Evolutionary conservation across 306 rosid species (phyloP).

Genomic region (Lathyrus oleraceus): DNA sequence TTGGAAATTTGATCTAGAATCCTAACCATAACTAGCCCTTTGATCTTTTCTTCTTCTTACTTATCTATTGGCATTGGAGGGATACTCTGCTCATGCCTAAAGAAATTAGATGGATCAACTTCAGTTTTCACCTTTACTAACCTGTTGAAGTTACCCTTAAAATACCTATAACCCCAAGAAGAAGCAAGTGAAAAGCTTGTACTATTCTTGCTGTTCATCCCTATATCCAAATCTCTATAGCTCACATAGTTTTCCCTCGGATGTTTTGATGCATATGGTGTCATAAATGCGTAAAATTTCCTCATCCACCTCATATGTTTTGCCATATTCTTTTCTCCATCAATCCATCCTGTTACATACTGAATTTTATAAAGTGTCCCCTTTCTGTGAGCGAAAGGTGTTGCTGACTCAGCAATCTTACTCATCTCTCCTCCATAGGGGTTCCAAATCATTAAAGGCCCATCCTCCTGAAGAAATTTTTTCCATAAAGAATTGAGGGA

Average conservation of each 20-base stretch:
- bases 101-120: conserved; percentile 55
- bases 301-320: conserved; percentile 48
- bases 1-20: conserved; percentile 17
- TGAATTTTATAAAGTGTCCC: conserved; percentile 50
- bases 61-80: conserved; percentile 33
- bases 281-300: conserved; percentile 35
- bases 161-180: conserved; percentile 45
- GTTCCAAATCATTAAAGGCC: conserved; percentile 43
- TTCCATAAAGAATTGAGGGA: conserved; percentile 50
- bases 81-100: conserved; percentile 58
- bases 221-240: conserved; percentile 55
- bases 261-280: conserved; percentile 44
- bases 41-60: conserved; percentile 12
- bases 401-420: conserved; percentile 48
- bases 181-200: conserved; percentile 28
- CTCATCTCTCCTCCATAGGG: conserved; percentile 71
- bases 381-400: conserved; percentile 67
- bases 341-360: conserved; percentile 44
- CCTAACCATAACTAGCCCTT: not conserved
- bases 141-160: conserved; percentile 46
- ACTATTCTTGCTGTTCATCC: conserved; percentile 39
- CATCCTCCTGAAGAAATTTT: conserved; percentile 39
- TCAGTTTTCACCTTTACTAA: conserved; percentile 43
- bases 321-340: conserved; percentile 47
- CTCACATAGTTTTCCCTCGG: conserved; percentile 55